Evolutionary conservation across 192 early-diverging fungal genomes (phyloP).

Genomic region (Dissophora globulifera): DNA sequence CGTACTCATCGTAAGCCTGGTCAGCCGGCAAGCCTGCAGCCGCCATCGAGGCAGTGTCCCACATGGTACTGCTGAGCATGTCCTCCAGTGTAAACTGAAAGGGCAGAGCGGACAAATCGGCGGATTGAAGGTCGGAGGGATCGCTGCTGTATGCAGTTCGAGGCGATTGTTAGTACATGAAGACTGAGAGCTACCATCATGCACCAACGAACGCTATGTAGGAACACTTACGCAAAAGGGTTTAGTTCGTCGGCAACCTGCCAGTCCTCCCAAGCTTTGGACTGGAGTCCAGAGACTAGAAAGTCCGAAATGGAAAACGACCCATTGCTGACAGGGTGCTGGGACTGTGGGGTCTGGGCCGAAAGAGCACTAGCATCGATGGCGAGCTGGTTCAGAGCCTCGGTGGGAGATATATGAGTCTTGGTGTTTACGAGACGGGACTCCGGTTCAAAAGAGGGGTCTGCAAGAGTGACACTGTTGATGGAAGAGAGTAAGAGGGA

Average conservation of each 20-base stretch:
- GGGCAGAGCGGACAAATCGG: constrained; percentile 17
- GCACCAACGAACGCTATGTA: background rate
- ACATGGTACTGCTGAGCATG: constrained; percentile 15
- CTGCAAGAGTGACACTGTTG: constrained; percentile 33
- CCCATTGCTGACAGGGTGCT: background rate
- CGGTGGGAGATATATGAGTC: constrained; percentile 7
- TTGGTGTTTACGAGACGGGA: constrained; percentile 9
- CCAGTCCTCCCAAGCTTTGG: constrained; percentile 52
- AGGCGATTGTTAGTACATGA: background rate
- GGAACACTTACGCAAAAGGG: constrained; percentile 32
- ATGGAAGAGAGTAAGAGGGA: background rate
- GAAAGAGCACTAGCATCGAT: constrained; percentile 16
- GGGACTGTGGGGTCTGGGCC: background rate
- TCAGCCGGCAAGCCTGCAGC: constrained; percentile 12
- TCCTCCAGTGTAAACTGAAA: constrained; percentile 32
- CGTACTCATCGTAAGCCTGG: constrained; percentile 37
- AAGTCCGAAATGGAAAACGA: constrained; percentile 52
- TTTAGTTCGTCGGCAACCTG: constrained; percentile 41
- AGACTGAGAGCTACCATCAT: background rate
- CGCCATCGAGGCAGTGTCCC: constrained; percentile 21
- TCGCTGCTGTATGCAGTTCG: too few relatives aligned
- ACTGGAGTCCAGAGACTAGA: constrained; percentile 40
- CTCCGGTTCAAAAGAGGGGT: constrained; percentile 21
- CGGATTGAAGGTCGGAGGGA: constrained; percentile 20
- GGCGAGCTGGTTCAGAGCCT: constrained; percentile 24